phyloP scores from a whole-genome alignment of 805 yeast genomes.

The Monosporozyma servazzii region DNA sequence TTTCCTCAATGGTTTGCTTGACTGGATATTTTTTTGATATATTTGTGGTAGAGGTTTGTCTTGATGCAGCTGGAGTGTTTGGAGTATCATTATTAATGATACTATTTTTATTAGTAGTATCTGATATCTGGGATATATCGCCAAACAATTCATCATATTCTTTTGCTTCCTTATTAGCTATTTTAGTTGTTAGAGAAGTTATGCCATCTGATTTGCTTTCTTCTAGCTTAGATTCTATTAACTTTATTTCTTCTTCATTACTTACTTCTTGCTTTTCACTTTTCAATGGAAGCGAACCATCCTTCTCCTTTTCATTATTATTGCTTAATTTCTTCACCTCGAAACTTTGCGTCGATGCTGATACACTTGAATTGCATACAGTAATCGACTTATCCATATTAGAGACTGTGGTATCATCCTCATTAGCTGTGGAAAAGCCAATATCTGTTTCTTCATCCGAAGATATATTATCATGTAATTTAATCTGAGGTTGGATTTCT shows the following conservation, averaged over 20 bases:
- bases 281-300: not conserved
- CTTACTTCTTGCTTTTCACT: not conserved
- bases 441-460: not conserved
- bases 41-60: not conserved
- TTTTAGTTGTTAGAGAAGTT: not conserved
- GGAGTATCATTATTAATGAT: not conserved
- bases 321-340: not conserved
- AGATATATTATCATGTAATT: not conserved
- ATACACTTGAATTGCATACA: not conserved
- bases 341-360: not conserved
- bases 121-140: slow-evolving; percentile 3
- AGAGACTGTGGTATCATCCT: not conserved
- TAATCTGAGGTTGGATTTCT: not conserved
- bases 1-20: not conserved
- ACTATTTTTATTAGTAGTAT: not conserved
- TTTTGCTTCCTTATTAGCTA: not conserved
- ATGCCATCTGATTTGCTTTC: not conserved
- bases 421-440: slow-evolving; percentile 6
- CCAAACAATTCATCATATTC: slow-evolving; percentile 3
- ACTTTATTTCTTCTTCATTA: not conserved
- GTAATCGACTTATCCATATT: not conserved
- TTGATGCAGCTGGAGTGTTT: slow-evolving; percentile 2
- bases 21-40: not conserved
- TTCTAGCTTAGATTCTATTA: not conserved
- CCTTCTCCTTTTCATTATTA: not conserved